Base-by-base conservation (phyloP, 352 stramenopile species). In the Pythium chondricola region DNA sequence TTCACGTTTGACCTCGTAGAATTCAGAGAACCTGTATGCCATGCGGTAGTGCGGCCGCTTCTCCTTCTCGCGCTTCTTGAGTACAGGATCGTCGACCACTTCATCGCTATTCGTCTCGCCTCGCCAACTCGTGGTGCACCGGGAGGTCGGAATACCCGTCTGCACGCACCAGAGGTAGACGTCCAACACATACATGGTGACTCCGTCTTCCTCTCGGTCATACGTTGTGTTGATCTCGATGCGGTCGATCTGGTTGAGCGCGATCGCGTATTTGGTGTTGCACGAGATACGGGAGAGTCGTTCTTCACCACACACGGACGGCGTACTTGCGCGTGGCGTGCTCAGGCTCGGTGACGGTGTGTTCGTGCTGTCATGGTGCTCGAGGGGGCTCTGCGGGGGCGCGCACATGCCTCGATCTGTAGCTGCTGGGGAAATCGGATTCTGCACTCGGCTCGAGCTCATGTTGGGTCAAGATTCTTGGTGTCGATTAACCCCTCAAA, bases 171-270 rank as follows among this genome's bases (percentile, higher is more conserved):
- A 58, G 21, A 83, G 18, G 42, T 67, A 67, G 8, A 87, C 51
- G 33, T 80, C 58, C 25, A 87, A 32, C 30, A 77, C 66, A 56
- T 82, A 87, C 27, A 85, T 43, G 9, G 64, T 72, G 27, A 62
- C 63, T 41, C 66, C 63, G 48, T 74, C 74, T 10, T 63, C 37
- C 8, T 58, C 53, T 21, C 67, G 65, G 20, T 73, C 59, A 57
- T 61, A 71, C 24, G 62, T 55, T 4, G 49, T 55, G 37, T 27
- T 51, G 43, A 88, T 71, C 27, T 66, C 61, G 17, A 87, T 63
- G 45, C 63, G 68, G 33, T 73, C 63, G 29, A 88, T 69, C 51
- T 70, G 71, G 55, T 88, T 85, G 39, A 86, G 64, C 41, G 66
- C 47, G 39, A 85, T 54, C 20, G 71, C 67, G 39, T 63, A 71